Base-by-base conservation (phyloP, 768 basidiomycete species). In the Nevesoporus exiguus region DNA sequence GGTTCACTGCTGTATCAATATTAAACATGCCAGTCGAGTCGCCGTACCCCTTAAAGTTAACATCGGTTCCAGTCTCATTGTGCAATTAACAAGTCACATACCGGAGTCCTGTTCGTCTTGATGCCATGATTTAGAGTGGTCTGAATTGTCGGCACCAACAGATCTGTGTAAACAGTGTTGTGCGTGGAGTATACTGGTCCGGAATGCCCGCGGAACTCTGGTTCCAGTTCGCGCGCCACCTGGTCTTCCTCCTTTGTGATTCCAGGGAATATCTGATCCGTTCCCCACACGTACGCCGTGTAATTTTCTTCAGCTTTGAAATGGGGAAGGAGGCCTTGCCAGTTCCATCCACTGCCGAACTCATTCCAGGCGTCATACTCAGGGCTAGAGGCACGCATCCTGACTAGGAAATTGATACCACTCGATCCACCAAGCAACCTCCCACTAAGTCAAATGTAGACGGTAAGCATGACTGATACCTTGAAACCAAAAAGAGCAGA, bases 371-470 rank as follows among this genome's bases (percentile, higher is more conserved):
- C 49, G 27, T 62, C 61, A 17, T 62, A 63, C 41, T 63, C 61
- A 3, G 51, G 36, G 21, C 53, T 36, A 7, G 61, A 63, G 17
- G 52, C 61, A 47, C 61, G 61, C 57, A 62, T 63, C 37, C 57
- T 63, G n/a, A 41, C 57, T 19, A 62, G 56, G 21, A 5, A 55
- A 34, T 61, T 61, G 36, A 61, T 61, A 17, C 44, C 61, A 44
- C 61, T 61, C 13, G 61, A 59, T 30, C 61, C 61, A 25, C 61
- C 61, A 3, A 62, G 57, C 36, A 62, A 36, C 33, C 61, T 59
- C 40, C 61, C 61, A 13, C 61, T 61, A 30, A 3, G n/a, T 11
- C 10, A 17, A 43, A 33, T 29, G 27, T 8, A 29, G 27, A 11
- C 3, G 13, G 13, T 14, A 33, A 33, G 13, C 10, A 33, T 33